Percentiles rank a stretch among this genome's conserved stretches.
Evolutionary conservation across 352 stramenopile genomes (phyloP).

Genomic region (Globisporangium polare): DNA sequence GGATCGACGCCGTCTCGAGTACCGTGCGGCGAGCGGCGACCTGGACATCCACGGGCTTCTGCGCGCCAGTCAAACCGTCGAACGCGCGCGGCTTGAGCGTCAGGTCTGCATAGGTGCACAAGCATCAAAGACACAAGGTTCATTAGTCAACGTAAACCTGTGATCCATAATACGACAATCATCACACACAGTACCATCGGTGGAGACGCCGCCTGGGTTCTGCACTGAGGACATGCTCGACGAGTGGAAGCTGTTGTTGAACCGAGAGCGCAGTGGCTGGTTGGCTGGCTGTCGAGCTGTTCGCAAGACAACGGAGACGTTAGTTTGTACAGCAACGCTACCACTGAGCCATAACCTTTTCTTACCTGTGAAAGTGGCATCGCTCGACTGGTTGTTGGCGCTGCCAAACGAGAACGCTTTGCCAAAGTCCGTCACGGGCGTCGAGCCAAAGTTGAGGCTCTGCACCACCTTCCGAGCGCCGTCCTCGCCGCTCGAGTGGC

Average conservation of each 20-base stretch:
- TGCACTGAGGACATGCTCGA: constrained; percentile 20
- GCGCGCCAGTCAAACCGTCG: constrained; percentile 17
- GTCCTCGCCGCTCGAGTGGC: constrained; percentile 25
- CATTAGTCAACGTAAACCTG: neutral
- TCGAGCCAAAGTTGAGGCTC: constrained; percentile 43
- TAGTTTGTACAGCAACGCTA: neutral
- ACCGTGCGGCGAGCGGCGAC: constrained; percentile 18
- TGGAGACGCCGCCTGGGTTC: constrained; percentile 22
- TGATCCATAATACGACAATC: neutral
- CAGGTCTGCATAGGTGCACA: constrained; percentile 28
- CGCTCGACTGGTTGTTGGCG: neutral
- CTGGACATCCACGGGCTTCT: constrained; percentile 21
- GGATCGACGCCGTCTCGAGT: constrained; percentile 26
- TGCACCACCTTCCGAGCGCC: constrained; percentile 34
- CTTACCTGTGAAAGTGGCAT: constrained; percentile 11
- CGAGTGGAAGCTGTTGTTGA: constrained; percentile 45
- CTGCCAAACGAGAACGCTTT: constrained; percentile 4
- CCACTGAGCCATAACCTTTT: neutral
- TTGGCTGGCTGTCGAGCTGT: constrained; percentile 38
- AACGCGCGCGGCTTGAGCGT: constrained; percentile 36
- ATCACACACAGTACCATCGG: constrained; percentile 27
- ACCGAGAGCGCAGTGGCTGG: constrained; percentile 38
- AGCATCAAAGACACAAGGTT: neutral
- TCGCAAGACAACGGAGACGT: constrained; percentile 6
- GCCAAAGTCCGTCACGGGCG: constrained; percentile 18